Evolutionary conservation across 75 land plant genomes (phyloP).

Genomic region (Ceratopteris richardii): DNA sequence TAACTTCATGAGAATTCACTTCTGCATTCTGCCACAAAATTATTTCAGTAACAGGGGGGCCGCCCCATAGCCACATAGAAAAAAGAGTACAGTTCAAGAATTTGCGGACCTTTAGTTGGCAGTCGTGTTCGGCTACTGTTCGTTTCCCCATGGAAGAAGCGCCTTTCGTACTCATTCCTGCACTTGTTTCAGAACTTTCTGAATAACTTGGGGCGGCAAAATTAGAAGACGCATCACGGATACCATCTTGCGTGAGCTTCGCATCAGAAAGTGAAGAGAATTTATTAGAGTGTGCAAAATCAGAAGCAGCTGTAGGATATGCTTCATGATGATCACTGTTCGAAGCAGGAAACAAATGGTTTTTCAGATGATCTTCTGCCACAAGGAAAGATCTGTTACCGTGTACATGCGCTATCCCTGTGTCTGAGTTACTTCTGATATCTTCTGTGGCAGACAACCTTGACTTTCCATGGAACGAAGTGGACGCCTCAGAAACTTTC

Average conservation of each 20-base stretch:
- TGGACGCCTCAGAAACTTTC: too few species aligned
- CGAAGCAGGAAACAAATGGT: too few species aligned
- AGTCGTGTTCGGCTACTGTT: constrained; percentile 4
- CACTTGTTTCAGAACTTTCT: constrained; percentile 7
- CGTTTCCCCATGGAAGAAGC: constrained; percentile 1
- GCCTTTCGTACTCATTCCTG: constrained; percentile 2
- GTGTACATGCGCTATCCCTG: too few species aligned
- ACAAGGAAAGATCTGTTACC: too few species aligned
- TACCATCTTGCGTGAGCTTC: neutral
- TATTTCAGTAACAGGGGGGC: neutral
- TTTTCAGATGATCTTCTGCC: too few species aligned
- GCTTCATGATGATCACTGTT: too few species aligned
- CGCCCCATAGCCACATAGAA: neutral
- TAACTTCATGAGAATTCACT: neutral
- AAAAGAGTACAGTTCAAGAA: neutral
- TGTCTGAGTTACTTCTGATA: too few species aligned
- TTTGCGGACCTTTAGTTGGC: constrained; percentile 8
- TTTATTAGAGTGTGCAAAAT: too few species aligned
- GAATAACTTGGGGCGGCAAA: neutral
- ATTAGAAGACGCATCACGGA: neutral
- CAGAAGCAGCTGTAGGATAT: too few species aligned
- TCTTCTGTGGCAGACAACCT: too few species aligned
- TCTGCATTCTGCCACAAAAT: constrained; percentile 1
- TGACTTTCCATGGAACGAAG: too few species aligned
- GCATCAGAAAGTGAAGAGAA: neutral